Evolutionary conservation across 148 eudicot genomes (phyloP).

Genomic region (Camellia japonica): DNA sequence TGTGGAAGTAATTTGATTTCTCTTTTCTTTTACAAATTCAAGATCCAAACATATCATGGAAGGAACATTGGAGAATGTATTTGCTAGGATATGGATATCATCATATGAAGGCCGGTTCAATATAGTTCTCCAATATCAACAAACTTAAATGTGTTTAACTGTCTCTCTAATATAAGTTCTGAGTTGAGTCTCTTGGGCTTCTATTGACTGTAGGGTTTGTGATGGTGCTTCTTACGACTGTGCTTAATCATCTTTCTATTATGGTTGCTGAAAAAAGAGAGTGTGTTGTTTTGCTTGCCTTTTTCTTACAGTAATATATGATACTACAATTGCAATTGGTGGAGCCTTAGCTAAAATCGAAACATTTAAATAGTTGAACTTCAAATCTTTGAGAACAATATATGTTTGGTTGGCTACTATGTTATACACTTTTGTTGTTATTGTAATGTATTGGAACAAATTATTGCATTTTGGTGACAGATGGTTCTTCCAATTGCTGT

Average conservation of each 20-base stretch:
- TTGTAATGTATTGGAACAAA: not conserved
- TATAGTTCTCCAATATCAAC: not conserved
- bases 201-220: not conserved
- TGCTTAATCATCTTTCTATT: not conserved
- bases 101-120: not conserved
- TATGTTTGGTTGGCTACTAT: not conserved
- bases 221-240: not conserved
- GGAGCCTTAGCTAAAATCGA: not conserved
- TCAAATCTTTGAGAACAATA: not conserved
- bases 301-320: not conserved
- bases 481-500: constrained; percentile 92
- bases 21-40: not conserved
- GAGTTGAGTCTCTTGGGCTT: not conserved
- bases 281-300: not conserved
- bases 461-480: constrained; percentile 42
- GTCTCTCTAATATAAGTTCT: not conserved
- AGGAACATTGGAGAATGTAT: not conserved
- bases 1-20: too few relatives aligned
- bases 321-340: not conserved
- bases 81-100: not conserved
- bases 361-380: not conserved
- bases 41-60: not conserved
- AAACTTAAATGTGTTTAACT: not conserved
- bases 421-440: not conserved
- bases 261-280: not conserved